Evolutionary conservation across 129 eudicot genomes (phyloP).

Genomic region (Chrysanthemum seticuspe): DNA sequence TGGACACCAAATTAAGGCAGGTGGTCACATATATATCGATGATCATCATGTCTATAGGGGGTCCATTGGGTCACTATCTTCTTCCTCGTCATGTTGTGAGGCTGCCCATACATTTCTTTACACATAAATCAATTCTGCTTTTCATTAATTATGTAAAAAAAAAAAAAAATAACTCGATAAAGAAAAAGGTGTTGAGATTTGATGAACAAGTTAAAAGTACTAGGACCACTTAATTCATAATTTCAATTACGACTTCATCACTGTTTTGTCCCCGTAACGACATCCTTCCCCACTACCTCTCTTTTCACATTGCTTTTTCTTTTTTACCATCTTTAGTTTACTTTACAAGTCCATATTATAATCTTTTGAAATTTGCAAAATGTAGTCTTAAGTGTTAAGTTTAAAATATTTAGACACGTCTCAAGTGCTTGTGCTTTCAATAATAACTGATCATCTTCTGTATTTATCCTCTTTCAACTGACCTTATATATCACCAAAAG

Average conservation of each 20-base stretch:
- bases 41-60: too few species aligned
- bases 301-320: neutral
- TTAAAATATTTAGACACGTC: too few species aligned
- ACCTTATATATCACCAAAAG: too few species aligned
- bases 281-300: conserved; percentile 17
- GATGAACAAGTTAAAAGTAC: neutral
- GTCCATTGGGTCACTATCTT: neutral
- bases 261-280: conserved; percentile 18
- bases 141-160: neutral
- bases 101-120: neutral
- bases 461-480: too few species aligned
- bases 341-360: neutral
- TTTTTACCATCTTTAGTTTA: neutral
- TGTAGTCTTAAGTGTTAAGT: too few species aligned
- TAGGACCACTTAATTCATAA: conserved; percentile 16
- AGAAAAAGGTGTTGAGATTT: neutral
- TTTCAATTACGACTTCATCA: conserved; percentile 15
- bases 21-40: too few species aligned
- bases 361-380: too few species aligned
- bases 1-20: neutral
- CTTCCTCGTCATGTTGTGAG: conserved; percentile 18
- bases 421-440: too few species aligned
- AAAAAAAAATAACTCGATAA: neutral
- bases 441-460: too few species aligned
- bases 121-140: neutral